These are phyloP conservation scores for Eutrema heterophyllum DNA, from an alignment of 345 rosid genomes.

Conservation along the genomic window DNA sequence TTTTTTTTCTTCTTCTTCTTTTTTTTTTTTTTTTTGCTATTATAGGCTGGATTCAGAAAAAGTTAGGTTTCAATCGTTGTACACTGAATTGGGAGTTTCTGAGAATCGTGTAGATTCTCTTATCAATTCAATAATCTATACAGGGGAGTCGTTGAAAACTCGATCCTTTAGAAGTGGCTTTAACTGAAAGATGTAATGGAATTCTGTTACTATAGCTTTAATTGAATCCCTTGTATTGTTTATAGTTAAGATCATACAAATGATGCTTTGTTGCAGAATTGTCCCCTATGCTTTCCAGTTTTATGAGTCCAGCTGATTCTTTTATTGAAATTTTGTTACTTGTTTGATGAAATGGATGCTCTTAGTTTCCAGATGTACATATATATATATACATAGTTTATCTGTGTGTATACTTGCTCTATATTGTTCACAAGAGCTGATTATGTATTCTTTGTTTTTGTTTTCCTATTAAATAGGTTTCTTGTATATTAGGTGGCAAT, in stretches of 20 bases:
- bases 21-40: not conserved
- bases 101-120: not conserved
- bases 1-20: not conserved
- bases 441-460: not conserved
- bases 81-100: not conserved
- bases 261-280: not conserved
- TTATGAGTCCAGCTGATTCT: not conserved
- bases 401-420: too few species aligned
- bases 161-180: not conserved
- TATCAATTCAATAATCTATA: not conserved
- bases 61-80: not conserved
- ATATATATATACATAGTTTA: too few species aligned
- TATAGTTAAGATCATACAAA: not conserved
- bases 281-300: not conserved
- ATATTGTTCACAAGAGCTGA: not conserved
- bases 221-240: not conserved
- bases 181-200: not conserved
- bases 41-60: not conserved
- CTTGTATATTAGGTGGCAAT: constrained; percentile 32
- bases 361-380: too few species aligned
- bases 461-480: not conserved
- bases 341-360: not conserved
- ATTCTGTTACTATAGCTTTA: not conserved
- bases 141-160: not conserved
- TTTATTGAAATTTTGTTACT: not conserved